These are phyloP conservation scores for Keithomyces neogunnii DNA, from an alignment of 2,329 filamentous ascomycete genomes.

Conservation along the genomic window DNA sequence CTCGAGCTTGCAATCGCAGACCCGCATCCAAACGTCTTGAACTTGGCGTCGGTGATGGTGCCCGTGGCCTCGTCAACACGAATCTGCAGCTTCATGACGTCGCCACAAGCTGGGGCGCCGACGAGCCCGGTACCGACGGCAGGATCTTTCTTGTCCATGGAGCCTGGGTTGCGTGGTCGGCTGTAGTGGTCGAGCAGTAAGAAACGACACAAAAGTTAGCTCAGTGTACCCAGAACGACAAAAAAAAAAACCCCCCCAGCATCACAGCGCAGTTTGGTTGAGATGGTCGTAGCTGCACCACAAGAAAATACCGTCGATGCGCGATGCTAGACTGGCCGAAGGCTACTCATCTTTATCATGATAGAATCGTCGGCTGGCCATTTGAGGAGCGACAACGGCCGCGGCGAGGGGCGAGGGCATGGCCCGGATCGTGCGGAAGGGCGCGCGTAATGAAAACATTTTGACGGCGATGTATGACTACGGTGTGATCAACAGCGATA, in stretches of 20 bases:
- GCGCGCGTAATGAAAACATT: conserved; percentile 12
- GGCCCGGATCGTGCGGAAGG: conserved; percentile 9
- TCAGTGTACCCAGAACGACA: neutral
- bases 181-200: conserved; percentile 39
- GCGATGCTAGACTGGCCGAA: neutral
- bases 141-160: conserved; percentile 61
- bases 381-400: conserved; percentile 15
- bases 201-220: conserved; percentile 5
- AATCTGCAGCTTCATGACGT: conserved; percentile 78
- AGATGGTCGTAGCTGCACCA: neutral
- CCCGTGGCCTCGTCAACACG: conserved; percentile 81
- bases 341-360: conserved; percentile 34
- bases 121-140: conserved; percentile 90
- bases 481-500: neutral
- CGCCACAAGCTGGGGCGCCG: conserved; percentile 78
- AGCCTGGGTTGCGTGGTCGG: conserved; percentile 46
- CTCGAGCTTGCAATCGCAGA: conserved; percentile 82
- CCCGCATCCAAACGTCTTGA: conserved; percentile 96
- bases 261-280: no score
- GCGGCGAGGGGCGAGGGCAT: conserved; percentile 10
- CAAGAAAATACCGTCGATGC: neutral
- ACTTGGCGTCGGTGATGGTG: conserved; percentile 89
- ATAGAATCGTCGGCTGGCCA: conserved; percentile 32
- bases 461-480: neutral
- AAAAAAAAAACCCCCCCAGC: neutral